These are phyloP conservation scores for Solanum chiquidenum DNA, from an alignment of 257 asterid species.

Conservation along the genomic window DNA sequence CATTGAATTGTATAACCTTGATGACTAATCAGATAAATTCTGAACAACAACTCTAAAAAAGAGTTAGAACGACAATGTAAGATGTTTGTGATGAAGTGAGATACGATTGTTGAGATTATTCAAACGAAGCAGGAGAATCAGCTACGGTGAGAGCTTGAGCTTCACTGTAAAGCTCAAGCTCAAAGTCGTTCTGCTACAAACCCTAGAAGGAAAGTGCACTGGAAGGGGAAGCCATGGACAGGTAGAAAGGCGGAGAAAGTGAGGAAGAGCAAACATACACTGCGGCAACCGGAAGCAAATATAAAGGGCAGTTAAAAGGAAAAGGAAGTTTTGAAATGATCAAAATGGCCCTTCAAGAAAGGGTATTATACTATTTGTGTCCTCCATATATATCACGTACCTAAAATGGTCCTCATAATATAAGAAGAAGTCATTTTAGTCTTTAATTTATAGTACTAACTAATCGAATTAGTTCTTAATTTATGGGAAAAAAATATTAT, in stretches of 20 bases:
- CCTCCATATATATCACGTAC: neutral
- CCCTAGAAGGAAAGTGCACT: neutral
- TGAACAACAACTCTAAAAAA: conserved; percentile 4
- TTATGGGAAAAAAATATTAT: neutral
- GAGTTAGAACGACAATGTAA: neutral
- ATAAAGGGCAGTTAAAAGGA: neutral
- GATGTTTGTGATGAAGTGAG: neutral
- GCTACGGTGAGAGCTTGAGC: neutral
- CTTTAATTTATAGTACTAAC: too few relatives aligned
- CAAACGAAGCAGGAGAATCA: neutral
- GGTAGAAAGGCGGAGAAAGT: neutral
- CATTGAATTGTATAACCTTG: conserved; percentile 55
- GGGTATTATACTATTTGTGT: neutral
- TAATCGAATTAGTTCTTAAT: neutral
- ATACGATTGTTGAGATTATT: neutral
- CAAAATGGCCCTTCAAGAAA: neutral
- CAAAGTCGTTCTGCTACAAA: neutral
- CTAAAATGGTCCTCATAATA: neutral
- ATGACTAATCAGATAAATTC: conserved; percentile 59
- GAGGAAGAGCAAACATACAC: neutral
- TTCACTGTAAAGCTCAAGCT: neutral
- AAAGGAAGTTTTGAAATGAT: neutral
- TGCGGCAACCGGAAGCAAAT: neutral
- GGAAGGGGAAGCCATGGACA: neutral
- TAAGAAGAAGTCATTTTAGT: too few relatives aligned